Conservation (phyloP, 768 basidiomycete genomes). For the Xerocomellus amylosporus region DNA sequence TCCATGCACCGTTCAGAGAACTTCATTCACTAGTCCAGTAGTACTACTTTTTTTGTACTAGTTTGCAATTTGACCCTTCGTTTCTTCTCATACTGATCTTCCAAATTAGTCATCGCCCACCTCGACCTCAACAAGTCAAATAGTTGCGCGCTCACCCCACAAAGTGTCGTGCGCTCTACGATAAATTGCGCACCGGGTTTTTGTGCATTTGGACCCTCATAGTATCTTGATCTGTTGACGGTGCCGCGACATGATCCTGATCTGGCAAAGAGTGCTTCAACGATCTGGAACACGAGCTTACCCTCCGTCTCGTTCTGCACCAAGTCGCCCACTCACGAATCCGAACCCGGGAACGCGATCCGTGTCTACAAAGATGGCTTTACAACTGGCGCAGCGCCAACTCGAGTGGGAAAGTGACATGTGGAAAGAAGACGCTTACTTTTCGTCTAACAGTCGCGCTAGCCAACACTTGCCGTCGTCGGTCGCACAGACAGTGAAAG, state of each 20-base stretch:
- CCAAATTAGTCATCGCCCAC: no score
- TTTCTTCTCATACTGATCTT: no score
- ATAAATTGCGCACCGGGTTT: no score
- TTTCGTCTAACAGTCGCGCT: conserved; percentile 56
- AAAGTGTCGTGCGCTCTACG: no score
- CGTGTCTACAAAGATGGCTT: conserved; percentile 93
- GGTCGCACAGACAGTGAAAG: conserved; percentile 31
- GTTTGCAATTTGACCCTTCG: no score
- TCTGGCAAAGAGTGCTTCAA: conserved; percentile 67
- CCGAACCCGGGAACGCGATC: conserved; percentile 74
- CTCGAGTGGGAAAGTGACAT: no score
- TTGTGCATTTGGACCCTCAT: no score
- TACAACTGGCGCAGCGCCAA: conserved; percentile 49
- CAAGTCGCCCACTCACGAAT: conserved; percentile 82
- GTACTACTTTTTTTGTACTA: no score
- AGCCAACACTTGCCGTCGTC: conserved; percentile 64
- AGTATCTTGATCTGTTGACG: conserved; percentile 94
- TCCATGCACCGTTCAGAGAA: no score
- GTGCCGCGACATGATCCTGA: conserved; percentile 90
- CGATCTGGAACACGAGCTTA: conserved; percentile 60
- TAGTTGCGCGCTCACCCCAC: no score
- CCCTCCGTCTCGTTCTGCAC: conserved; percentile 90
- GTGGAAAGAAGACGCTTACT: conserved; percentile 39
- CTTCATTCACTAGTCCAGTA: no score
- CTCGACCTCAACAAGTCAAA: no score